Evolutionary conservation across 2,329 filamentous ascomycete species (phyloP).

Genomic region (Fusarium ramigenum): DNA sequence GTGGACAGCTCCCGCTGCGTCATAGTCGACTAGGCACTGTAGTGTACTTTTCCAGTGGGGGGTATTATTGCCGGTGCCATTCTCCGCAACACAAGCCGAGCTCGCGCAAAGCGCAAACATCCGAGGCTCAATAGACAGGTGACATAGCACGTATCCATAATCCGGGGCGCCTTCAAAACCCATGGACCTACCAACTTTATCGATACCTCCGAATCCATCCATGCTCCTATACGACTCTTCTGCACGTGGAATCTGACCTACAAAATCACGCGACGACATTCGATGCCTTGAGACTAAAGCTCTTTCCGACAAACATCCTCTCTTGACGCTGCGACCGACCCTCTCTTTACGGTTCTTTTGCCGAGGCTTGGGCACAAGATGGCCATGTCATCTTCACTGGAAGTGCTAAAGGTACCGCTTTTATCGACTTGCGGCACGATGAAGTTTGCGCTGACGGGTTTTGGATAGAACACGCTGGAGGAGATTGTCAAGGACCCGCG

Average conservation of each 20-base stretch:
- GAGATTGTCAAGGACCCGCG: conserved; percentile 81
- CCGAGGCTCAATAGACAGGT: conserved; percentile 36
- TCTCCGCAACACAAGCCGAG: conserved; percentile 39
- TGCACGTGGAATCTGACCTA: conserved; percentile 1
- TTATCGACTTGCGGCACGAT: neutral
- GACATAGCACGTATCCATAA: conserved; percentile 21
- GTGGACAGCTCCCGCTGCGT: conserved; percentile 26
- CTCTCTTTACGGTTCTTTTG: conserved; percentile 16
- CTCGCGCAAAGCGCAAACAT: conserved; percentile 24
- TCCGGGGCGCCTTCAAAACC: conserved; percentile 16
- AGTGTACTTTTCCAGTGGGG: conserved; percentile 6
- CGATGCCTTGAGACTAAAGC: conserved; percentile 21
- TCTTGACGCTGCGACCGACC: conserved; percentile 17
- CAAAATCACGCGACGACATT: conserved; percentile 21
- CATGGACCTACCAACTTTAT: conserved; percentile 23
- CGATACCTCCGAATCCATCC: conserved; percentile 2
- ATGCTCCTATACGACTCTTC: conserved; percentile 6
- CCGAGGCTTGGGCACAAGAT: conserved; percentile 40
- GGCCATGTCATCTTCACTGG: conserved; percentile 42
- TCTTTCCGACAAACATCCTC: conserved; percentile 4
- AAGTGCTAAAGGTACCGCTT: conserved; percentile 43
- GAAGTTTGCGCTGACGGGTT: conserved; percentile 15
- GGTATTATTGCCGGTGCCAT: conserved; percentile 6
- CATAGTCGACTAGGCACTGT: conserved; percentile 23
- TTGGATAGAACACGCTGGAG: conserved; percentile 72